phyloP scores from a whole-genome alignment of 371 early-diverging fungal genomes.

The Caulochytrium protostelioides region DNA sequence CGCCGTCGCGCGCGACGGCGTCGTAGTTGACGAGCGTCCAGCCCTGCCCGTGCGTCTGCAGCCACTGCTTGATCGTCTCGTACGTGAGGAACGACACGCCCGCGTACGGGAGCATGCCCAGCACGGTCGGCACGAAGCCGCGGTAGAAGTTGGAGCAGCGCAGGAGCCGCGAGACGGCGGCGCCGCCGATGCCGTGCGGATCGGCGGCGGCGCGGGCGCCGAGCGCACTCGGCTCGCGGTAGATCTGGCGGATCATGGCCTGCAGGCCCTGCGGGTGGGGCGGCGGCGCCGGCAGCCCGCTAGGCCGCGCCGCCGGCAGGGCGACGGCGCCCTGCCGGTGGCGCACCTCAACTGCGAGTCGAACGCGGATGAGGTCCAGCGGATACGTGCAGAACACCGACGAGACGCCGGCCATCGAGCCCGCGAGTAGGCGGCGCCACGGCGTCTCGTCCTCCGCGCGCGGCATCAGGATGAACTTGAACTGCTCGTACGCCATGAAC shows the following conservation, averaged over 20 bases:
- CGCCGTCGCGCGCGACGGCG: too few species aligned
- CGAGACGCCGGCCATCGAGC: slow-evolving; percentile 66
- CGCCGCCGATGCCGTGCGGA: slow-evolving; percentile 5
- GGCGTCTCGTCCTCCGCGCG: slow-evolving; percentile 34
- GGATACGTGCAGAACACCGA: slow-evolving; percentile 83
- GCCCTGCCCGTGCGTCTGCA: neutral
- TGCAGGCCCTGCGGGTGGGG: too few species aligned
- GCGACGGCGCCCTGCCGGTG: too few species aligned
- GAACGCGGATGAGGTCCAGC: slow-evolving; percentile 73
- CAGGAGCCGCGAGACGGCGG: neutral
- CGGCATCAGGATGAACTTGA: slow-evolving; percentile 49
- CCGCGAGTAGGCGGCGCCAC: slow-evolving; percentile 40
- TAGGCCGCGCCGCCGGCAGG: slow-evolving; percentile 8
- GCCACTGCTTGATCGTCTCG: slow-evolving; percentile 12
- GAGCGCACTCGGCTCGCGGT: too few species aligned
- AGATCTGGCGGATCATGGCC: too few species aligned
- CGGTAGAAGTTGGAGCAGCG: slow-evolving; percentile 56
- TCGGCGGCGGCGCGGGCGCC: slow-evolving; percentile 5
- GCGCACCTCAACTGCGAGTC: slow-evolving; percentile 66
- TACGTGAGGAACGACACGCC: slow-evolving; percentile 73
- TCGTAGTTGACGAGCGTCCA: too few species aligned
- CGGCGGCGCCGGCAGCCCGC: slow-evolving; percentile 7
- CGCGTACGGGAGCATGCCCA: slow-evolving; percentile 89
- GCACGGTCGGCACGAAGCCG: slow-evolving; percentile 70
- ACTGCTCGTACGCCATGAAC: slow-evolving; percentile 83